Base-by-base conservation (phyloP, 176 grass and related monocot species). In the bread wheat (Triticum aestivum) region DNA sequence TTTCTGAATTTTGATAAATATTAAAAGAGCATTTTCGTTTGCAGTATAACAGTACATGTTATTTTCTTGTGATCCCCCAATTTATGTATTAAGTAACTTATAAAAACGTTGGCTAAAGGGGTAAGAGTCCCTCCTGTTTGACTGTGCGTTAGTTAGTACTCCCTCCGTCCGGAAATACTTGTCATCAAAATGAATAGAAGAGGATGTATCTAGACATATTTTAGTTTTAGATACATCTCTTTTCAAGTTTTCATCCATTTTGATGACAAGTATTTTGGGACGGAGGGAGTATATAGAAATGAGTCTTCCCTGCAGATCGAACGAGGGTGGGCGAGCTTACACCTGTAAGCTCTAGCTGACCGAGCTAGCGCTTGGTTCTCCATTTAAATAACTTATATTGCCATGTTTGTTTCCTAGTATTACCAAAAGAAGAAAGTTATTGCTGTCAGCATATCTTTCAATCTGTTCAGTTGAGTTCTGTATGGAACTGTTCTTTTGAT, bases 371-470 rank as follows among this genome's bases (percentile, higher is more conserved):
- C 52, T 58, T 18, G 18, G 18, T 30, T 75, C 11, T 37, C 14
- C 37, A 66, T 45, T 17, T 29, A 65, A 80, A 17, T 24, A 69
- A 69, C 51, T 76, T 67, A 45, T 68, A 14, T 49, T 69, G 12
- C 73, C 7, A 61, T 63, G 18, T 18, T 38, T 52, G 11, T 70
- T 77, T 69, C 84, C 62, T 41, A 85, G 61, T 38, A 63, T 75
- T 75, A 66, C 12, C 68, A 58, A 83, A 84, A 69, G 21, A 39
- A 35, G 17, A 62, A 61, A 75, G 37, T 30, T 39, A 63, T 35
- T 41, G 51, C 8, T 56, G 62, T 33, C 32, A 70, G 27, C 20
- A 49, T 65, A 24, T 68, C 34, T 84, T 5, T 20, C 4, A 52
- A 38, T 4, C 34, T 80, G 12, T 69, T 41, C 27, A 79, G 37